phyloP scores from a whole-genome alignment of 1,284 basidiomycete genomes.

The Neonothopanus nambi region DNA sequence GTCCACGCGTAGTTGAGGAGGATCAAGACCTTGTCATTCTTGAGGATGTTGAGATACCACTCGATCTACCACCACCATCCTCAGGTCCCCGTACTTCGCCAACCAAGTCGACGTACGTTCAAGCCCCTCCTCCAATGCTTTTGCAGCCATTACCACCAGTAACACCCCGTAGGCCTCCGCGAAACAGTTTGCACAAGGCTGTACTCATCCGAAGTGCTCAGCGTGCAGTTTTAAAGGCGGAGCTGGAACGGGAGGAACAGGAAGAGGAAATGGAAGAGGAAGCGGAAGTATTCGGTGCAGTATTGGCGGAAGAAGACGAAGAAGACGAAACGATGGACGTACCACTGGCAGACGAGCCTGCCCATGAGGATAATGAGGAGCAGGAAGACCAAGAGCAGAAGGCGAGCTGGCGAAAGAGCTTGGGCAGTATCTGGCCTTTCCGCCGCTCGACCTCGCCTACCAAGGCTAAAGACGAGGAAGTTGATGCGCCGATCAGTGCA shows the following conservation, averaged over 20 bases:
- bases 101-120: slow-evolving; percentile 12
- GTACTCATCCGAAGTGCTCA: slow-evolving; percentile 71
- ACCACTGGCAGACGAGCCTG: slow-evolving; percentile 17
- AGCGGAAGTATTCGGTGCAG: slow-evolving; percentile 35
- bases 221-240: slow-evolving; percentile 44
- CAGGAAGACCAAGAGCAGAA: slow-evolving; percentile 8
- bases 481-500: slow-evolving; percentile 17
- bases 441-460: slow-evolving; percentile 28
- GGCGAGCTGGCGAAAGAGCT: slow-evolving; percentile 34
- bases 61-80: slow-evolving; percentile 12
- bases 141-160: slow-evolving; percentile 21
- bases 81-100: slow-evolving; percentile 10
- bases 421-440: slow-evolving; percentile 39
- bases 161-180: slow-evolving; percentile 27
- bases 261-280: slow-evolving; percentile 45
- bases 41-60: slow-evolving; percentile 53
- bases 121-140: slow-evolving; percentile 14
- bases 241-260: slow-evolving; percentile 42
- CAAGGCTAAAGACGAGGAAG: slow-evolving; percentile 19
- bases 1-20: slow-evolving; percentile 67
- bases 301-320: slow-evolving; percentile 40
- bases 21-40: slow-evolving; percentile 70
- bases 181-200: slow-evolving; percentile 61
- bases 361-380: slow-evolving; percentile 22
- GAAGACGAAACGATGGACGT: slow-evolving; percentile 22